phyloP scores from a whole-genome alignment of 2,329 filamentous ascomycete species.

The Aspergillus terreus region DNA sequence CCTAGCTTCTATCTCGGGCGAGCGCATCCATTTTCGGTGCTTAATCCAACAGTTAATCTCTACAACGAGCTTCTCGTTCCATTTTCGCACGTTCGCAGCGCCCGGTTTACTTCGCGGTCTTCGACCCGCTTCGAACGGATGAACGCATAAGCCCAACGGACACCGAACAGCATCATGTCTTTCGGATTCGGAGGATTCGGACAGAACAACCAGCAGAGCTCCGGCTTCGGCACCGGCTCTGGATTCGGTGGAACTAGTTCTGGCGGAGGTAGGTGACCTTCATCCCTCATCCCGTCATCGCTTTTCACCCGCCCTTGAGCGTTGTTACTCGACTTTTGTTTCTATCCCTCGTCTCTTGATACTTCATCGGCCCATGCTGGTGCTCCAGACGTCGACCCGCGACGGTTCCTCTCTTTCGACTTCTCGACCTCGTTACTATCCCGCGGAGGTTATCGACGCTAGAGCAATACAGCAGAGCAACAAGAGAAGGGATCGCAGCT shows the following conservation, averaged over 20 bases:
- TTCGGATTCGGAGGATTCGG: conserved; percentile 57
- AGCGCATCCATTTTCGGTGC: conserved; percentile 2
- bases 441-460: conserved; percentile 23
- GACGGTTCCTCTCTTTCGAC: conserved; percentile 17
- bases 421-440: conserved; percentile 13
- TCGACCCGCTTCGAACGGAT: conserved; percentile 22
- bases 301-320: conserved; percentile 7
- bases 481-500: conserved; percentile 30
- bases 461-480: conserved; percentile 23
- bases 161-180: conserved; percentile 32
- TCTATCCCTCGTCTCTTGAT: conserved; percentile 3
- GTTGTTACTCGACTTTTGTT: conserved; percentile 3
- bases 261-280: conserved; percentile 35
- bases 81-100: not conserved
- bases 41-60: not conserved
- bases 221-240: conserved; percentile 37
- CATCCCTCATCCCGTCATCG: conserved; percentile 7
- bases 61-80: not conserved
- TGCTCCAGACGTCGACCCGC: conserved; percentile 30
- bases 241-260: conserved; percentile 32
- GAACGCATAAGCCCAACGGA: conserved; percentile 23
- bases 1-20: not conserved
- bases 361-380: conserved; percentile 17
- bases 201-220: conserved; percentile 51
- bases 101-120: conserved; percentile 4